phyloP scores from a whole-genome alignment of 2,329 filamentous ascomycete species.

The Verticillium nubilum region DNA sequence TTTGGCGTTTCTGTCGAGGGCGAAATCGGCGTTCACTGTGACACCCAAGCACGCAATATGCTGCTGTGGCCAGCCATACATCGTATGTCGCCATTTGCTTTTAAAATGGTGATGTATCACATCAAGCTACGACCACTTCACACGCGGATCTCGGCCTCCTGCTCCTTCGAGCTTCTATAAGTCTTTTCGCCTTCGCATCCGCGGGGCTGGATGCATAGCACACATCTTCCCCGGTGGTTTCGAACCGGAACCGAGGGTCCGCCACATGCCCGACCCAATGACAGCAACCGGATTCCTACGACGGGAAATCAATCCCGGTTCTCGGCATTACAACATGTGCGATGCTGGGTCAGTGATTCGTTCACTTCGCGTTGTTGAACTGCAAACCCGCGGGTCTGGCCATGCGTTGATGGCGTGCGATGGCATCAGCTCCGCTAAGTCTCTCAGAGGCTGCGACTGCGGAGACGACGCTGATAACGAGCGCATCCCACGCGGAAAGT shows the following conservation, averaged over 20 bases:
- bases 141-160: not conserved
- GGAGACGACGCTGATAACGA: not conserved
- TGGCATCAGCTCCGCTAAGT: constrained; percentile 2
- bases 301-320: not conserved
- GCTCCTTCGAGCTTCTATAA: not conserved
- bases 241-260: not conserved
- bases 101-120: not conserved
- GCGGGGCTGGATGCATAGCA: not conserved
- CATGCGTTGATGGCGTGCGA: not conserved
- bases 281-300: not conserved
- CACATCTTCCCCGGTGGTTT: not conserved
- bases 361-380: not conserved
- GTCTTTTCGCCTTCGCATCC: not conserved
- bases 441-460: not conserved
- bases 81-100: not conserved
- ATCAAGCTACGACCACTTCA: not conserved
- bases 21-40: not conserved
- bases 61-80: not conserved
- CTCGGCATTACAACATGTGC: not conserved
- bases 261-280: not conserved
- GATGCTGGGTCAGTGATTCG: not conserved
- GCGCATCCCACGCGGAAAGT: not conserved
- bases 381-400: not conserved
- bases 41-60: not conserved
- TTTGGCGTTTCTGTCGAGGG: not conserved